These are phyloP conservation scores for Dalbergia cultrata DNA, from an alignment of 306 rosid genomes.

Conservation along the genomic window DNA sequence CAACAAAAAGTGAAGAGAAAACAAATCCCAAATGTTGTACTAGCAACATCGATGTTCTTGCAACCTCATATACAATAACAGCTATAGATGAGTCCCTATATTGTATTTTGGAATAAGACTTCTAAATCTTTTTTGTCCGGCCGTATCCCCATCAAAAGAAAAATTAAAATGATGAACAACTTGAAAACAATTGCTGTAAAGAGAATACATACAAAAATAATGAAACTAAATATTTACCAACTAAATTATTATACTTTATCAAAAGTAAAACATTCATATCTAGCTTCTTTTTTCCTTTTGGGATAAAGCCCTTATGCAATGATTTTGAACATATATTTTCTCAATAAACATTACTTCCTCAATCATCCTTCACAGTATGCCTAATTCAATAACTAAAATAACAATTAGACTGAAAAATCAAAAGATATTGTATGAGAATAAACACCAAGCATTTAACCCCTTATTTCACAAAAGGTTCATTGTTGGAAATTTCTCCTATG, in stretches of 20 bases:
- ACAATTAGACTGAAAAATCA: too few species aligned
- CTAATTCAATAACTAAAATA: too few species aligned
- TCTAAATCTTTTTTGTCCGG: slow-evolving; percentile 68
- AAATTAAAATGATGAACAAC: slow-evolving; percentile 21
- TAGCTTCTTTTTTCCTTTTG: not conserved
- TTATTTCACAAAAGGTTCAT: too few species aligned
- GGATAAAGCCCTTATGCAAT: not conserved
- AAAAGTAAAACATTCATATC: not conserved
- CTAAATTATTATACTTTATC: slow-evolving; percentile 20
- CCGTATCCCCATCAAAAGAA: slow-evolving; percentile 56
- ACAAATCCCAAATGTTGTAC: slow-evolving; percentile 45
- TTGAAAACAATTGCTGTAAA: not conserved
- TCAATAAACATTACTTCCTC: too few species aligned
- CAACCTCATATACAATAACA: slow-evolving; percentile 51
- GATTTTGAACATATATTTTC: slow-evolving; percentile 9
- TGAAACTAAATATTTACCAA: slow-evolving; percentile 27
- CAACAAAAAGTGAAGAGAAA: slow-evolving; percentile 21
- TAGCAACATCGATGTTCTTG: slow-evolving; percentile 50
- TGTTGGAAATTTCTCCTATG: too few species aligned
- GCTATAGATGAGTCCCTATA: slow-evolving; percentile 64
- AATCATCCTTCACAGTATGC: too few species aligned
- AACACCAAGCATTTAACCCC: too few species aligned
- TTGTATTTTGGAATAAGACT: slow-evolving; percentile 69
- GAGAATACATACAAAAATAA: not conserved
- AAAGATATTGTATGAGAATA: too few species aligned